Evolutionary conservation across 1,284 basidiomycete genomes (phyloP).

Genomic region (Earliella scabrosa): DNA sequence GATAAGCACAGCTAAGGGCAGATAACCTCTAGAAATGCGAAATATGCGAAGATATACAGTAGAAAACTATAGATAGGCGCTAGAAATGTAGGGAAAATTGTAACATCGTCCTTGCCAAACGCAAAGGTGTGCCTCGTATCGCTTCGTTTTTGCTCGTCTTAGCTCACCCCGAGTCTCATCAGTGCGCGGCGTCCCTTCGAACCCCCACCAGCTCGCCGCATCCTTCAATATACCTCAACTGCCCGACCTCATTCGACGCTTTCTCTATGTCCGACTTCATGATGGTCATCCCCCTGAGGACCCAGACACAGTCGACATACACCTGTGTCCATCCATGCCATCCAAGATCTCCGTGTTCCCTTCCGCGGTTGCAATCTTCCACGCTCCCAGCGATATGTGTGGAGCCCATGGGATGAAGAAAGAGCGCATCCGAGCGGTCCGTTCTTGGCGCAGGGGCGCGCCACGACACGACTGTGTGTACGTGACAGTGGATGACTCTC

Average conservation of each 20-base stretch:
- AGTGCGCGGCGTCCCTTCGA: too few relatives aligned
- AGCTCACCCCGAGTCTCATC: too few relatives aligned
- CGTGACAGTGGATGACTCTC: neutral
- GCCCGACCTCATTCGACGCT: neutral
- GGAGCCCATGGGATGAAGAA: conserved; percentile 29
- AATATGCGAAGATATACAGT: too few relatives aligned
- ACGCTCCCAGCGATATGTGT: conserved; percentile 33
- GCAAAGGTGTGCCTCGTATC: too few relatives aligned
- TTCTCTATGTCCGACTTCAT: neutral
- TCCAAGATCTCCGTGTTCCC: conserved; percentile 4
- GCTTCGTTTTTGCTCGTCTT: too few relatives aligned
- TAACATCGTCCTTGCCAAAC: too few relatives aligned
- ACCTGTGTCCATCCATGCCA: neutral
- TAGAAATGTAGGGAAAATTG: too few relatives aligned
- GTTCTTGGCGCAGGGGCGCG: conserved; percentile 17
- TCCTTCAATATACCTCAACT: neutral
- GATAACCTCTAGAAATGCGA: too few relatives aligned
- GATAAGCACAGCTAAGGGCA: too few relatives aligned
- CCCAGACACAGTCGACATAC: neutral
- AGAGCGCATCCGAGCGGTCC: conserved; percentile 23
- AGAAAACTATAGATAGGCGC: too few relatives aligned
- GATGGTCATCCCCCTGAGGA: neutral
- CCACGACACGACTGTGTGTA: conserved; percentile 15
- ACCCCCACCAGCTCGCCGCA: too few relatives aligned
- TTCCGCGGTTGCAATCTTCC: conserved; percentile 22